Conservation (phyloP, 306 rosid species). For the Oxytropis ochrocephala region DNA sequence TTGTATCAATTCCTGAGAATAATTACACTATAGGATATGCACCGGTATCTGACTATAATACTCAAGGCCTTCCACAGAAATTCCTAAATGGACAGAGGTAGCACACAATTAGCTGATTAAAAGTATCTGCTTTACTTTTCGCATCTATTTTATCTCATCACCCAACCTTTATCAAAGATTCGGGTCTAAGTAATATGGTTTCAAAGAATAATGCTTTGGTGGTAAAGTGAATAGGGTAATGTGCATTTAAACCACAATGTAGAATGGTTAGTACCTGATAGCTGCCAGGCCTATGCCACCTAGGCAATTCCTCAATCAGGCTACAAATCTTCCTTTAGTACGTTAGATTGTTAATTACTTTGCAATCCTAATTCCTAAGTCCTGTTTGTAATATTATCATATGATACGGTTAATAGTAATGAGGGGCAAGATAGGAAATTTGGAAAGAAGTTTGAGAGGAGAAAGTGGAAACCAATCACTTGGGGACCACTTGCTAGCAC, state of each 20-base stretch:
- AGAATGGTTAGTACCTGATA: too few species aligned
- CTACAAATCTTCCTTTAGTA: neutral
- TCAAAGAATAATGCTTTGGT: neutral
- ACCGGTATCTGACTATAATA: constrained; percentile 66
- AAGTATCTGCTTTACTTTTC: neutral
- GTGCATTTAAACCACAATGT: neutral
- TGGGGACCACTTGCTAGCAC: too few species aligned
- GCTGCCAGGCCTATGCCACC: neutral
- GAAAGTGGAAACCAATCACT: too few species aligned
- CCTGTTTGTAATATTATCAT: neutral
- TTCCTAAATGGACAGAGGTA: constrained; percentile 81
- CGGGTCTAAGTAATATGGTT: neutral
- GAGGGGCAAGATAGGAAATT: too few species aligned
- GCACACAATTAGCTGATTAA: neutral
- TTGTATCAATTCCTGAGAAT: constrained; percentile 72
- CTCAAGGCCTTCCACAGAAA: constrained; percentile 50
- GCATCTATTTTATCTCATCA: neutral
- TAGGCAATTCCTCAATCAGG: neutral
- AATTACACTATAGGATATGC: constrained; percentile 70
- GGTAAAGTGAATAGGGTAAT: neutral
- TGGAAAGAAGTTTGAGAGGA: too few species aligned
- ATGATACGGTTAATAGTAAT: too few species aligned
- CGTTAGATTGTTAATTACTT: neutral
- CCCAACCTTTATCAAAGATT: neutral
- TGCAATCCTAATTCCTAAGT: neutral